Conservation (phyloP, 192 early-diverging fungal species). For the Mortierella alpina region DNA sequence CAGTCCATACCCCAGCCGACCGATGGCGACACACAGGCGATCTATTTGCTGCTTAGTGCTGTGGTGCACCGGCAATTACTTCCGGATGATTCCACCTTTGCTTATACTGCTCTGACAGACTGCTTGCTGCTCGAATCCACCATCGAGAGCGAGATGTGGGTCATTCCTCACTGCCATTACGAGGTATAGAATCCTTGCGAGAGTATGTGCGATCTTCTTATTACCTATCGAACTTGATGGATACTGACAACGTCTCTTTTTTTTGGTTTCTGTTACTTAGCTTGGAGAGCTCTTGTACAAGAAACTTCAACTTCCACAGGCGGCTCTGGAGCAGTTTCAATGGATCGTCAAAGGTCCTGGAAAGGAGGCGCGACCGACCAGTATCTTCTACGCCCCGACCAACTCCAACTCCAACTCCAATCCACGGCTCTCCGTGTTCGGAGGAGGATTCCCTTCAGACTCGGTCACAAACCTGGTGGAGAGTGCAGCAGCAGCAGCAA, state of each 20-base stretch:
- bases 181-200: conserved; percentile 29
- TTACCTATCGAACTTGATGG: background rate
- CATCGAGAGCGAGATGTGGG: conserved; percentile 56
- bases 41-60: conserved; percentile 53
- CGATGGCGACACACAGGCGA: conserved; percentile 42
- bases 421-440: conserved; percentile 43
- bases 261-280: conserved; percentile 15
- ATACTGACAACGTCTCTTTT: background rate
- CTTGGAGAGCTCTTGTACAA: conserved; percentile 56
- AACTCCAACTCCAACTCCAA: conserved; percentile 32
- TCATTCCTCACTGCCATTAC: conserved; percentile 54
- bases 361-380: conserved; percentile 32
- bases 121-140: conserved; percentile 48
- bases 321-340: conserved; percentile 55
- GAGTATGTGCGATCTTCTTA: background rate
- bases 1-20: conserved; percentile 35
- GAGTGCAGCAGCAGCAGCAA: conserved; percentile 1
- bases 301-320: conserved; percentile 44
- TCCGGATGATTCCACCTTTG: conserved; percentile 46
- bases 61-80: conserved; percentile 53
- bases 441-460: conserved; percentile 47
- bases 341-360: conserved; percentile 57
- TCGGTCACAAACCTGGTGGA: conserved; percentile 40
- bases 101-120: conserved; percentile 51
- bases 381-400: conserved; percentile 13